Conservation (phyloP, 768 basidiomycete species). For the Amyloporia xantha region DNA sequence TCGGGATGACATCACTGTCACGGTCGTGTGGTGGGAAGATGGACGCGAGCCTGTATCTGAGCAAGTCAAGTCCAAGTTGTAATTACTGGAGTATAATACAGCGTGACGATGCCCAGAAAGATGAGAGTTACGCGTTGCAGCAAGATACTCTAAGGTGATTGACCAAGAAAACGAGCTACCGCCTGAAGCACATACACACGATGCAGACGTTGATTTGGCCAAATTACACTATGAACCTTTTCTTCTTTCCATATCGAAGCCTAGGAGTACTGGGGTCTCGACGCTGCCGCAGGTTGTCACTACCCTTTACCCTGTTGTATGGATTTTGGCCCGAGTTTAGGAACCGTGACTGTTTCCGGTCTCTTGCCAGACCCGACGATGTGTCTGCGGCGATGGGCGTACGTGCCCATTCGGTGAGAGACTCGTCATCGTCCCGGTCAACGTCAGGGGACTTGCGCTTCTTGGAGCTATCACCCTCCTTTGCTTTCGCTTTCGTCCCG, state of each 20-base stretch:
- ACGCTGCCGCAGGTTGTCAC: slow-evolving; percentile 27
- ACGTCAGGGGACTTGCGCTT: slow-evolving; percentile 36
- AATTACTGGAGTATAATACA: slow-evolving; percentile 10
- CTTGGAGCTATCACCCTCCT: slow-evolving; percentile 19
- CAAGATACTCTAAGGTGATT: too few species aligned
- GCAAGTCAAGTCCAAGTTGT: slow-evolving; percentile 21
- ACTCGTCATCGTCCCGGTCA: slow-evolving; percentile 25
- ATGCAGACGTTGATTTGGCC: too few species aligned
- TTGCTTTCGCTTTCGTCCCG: slow-evolving; percentile 14
- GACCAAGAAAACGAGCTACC: too few species aligned
- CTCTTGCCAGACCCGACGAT: slow-evolving; percentile 7
- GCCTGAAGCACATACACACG: too few species aligned
- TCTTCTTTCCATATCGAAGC: slow-evolving; percentile 27
- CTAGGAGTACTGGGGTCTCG: slow-evolving; percentile 18
- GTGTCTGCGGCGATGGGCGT: slow-evolving; percentile 11
- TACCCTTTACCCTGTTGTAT: slow-evolving; percentile 27
- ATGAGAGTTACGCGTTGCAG: background rate
- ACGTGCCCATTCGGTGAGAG: slow-evolving; percentile 15
- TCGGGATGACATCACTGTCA: slow-evolving; percentile 82
- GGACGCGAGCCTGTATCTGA: slow-evolving; percentile 34
- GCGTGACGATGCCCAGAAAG: slow-evolving; percentile 8
- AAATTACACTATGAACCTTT: slow-evolving; percentile 19
- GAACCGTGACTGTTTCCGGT: background rate
- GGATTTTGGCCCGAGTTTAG: slow-evolving; percentile 23
- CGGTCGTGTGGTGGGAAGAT: slow-evolving; percentile 81